phyloP scores from a whole-genome alignment of 305 asterid genomes.

The Salvia sclarea region DNA sequence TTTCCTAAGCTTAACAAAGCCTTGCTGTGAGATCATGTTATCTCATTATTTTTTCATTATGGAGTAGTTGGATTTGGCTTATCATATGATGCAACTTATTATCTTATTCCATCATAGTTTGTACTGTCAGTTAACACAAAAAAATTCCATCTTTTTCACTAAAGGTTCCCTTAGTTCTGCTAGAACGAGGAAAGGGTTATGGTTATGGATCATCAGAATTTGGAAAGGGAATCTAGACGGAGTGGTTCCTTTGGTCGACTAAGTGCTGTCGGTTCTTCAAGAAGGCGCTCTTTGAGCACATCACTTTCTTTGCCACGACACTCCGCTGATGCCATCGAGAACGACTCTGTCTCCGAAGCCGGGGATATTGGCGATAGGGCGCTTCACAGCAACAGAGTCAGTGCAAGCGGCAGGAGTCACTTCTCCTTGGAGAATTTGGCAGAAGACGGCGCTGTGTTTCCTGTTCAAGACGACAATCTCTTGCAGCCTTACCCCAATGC shows the following conservation, averaged over 20 bases:
- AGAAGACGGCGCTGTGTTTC: constrained; percentile 46
- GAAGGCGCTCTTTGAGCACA: constrained; percentile 46
- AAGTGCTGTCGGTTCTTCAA: constrained; percentile 46
- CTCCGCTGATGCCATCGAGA: constrained; percentile 46
- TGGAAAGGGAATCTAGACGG: constrained; percentile 39
- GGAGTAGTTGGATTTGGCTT: constrained; percentile 27
- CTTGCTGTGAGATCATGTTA: constrained; percentile 1
- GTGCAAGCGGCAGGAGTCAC: constrained; percentile 48
- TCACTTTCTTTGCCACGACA: constrained; percentile 36
- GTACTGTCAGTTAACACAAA: neutral
- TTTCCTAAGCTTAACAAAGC: no score
- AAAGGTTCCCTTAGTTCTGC: neutral
- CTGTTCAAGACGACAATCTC: constrained; percentile 44
- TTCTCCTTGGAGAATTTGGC: constrained; percentile 46
- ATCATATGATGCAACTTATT: constrained; percentile 4
- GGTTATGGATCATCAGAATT: constrained; percentile 47
- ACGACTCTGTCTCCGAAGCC: constrained; percentile 68
- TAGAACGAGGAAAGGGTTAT: constrained; percentile 28
- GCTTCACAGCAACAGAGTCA: constrained; percentile 52
- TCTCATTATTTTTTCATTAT: neutral
- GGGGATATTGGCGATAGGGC: constrained; percentile 90
- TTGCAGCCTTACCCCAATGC: constrained; percentile 14
- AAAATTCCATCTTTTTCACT: neutral
- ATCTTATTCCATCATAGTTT: neutral
- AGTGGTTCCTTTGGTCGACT: constrained; percentile 45